Evolutionary conservation across 139 green algal species (phyloP).

Genomic region (Chlorella sp.): DNA sequence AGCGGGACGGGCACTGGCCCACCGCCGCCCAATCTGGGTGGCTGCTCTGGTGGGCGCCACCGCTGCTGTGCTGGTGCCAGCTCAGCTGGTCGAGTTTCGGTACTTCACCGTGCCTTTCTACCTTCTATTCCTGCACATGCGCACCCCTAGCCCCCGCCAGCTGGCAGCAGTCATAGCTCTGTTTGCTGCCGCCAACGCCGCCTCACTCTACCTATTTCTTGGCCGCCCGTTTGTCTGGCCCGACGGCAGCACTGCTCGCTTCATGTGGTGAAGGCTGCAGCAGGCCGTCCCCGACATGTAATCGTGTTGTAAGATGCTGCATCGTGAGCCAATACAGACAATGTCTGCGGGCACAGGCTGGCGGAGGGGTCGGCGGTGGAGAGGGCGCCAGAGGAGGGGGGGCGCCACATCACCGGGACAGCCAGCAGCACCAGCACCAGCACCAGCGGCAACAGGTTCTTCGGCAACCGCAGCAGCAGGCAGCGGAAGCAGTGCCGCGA

Average conservation of each 20-base stretch:
- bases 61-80: slow-evolving; percentile 73
- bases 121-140: slow-evolving; percentile 69
- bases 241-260: slow-evolving; percentile 79
- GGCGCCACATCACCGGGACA: no score
- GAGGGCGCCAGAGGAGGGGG: no score
- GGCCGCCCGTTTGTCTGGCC: slow-evolving; percentile 71
- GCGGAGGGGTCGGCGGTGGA: no score
- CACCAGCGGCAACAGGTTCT: no score
- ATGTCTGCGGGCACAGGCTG: no score
- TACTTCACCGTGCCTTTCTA: slow-evolving; percentile 86
- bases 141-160: neutral
- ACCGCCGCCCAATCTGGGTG: slow-evolving; percentile 49
- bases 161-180: slow-evolving; percentile 5
- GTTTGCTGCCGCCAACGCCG: slow-evolving; percentile 61
- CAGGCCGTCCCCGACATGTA: neutral
- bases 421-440: no score
- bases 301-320: neutral
- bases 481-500: no score
- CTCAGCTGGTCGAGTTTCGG: slow-evolving; percentile 87
- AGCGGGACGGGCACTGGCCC: slow-evolving; percentile 43
- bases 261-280: slow-evolving; percentile 86
- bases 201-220: slow-evolving; percentile 80
- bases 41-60: slow-evolving; percentile 46
- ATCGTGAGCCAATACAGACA: no score
- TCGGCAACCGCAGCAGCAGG: no score